Evolutionary conservation across 2,329 filamentous ascomycete genomes (phyloP).

Genomic region (Hypoxylon sp.): DNA sequence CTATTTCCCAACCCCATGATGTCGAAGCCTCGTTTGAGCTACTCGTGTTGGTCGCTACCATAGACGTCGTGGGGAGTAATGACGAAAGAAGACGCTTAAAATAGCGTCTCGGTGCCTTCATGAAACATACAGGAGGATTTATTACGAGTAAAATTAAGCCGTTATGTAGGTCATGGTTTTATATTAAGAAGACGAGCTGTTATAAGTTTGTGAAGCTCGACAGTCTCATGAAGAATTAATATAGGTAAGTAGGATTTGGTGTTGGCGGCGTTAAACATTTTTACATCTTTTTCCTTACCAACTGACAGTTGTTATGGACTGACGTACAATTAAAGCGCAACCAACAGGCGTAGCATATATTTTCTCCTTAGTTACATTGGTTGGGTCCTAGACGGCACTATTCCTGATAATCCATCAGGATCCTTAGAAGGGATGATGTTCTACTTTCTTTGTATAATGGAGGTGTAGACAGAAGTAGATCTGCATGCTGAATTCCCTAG

Average conservation of each 20-base stretch:
- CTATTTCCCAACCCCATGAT: too few relatives aligned
- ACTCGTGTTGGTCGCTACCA: neutral
- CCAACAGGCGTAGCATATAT: neutral
- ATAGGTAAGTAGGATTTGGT: neutral
- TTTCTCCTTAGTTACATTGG: neutral
- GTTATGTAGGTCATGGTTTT: neutral
- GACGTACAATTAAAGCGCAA: neutral
- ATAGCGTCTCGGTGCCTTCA: neutral
- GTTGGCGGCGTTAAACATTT: neutral
- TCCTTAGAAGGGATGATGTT: neutral
- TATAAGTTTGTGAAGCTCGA: neutral
- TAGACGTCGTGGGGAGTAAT: neutral
- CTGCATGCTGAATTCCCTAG: neutral
- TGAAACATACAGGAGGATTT: neutral
- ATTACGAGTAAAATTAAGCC: neutral
- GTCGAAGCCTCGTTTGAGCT: too few relatives aligned
- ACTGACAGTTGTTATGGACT: neutral
- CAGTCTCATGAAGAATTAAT: neutral
- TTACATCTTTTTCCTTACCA: too few relatives aligned
- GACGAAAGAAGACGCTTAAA: neutral
- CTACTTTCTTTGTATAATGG: neutral
- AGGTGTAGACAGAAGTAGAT: neutral
- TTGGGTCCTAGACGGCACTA: neutral
- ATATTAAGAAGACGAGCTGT: neutral
- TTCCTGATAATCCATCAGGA: neutral